These are phyloP conservation scores for Pistacia vera DNA, from an alignment of 345 rosid genomes.

Conservation along the genomic window DNA sequence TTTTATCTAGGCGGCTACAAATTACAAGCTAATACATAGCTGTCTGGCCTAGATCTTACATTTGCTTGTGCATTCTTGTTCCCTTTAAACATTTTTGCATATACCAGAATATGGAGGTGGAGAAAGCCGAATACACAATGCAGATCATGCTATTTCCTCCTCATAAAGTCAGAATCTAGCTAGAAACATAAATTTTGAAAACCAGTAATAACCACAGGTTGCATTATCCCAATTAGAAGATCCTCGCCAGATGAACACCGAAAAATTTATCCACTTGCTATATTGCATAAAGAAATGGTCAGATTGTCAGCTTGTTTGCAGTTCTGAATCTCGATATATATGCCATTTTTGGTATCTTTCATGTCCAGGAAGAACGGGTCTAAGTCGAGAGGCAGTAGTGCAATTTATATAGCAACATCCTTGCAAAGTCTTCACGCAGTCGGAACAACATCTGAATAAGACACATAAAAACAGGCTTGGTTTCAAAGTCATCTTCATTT, in stretches of 20 bases:
- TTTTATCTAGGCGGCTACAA: no score
- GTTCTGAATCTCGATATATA: constrained; percentile 52
- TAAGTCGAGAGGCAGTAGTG: constrained; percentile 66
- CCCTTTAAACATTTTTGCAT: no score
- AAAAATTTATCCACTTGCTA: constrained; percentile 19
- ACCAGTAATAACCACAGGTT: no score
- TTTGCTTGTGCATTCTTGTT: no score
- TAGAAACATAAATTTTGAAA: no score
- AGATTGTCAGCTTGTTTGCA: constrained; percentile 29
- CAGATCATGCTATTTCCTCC: no score
- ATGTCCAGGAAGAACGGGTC: constrained; percentile 76
- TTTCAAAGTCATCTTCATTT: neutral
- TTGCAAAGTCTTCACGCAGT: constrained; percentile 52
- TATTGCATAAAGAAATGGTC: neutral
- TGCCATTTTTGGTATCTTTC: constrained; percentile 92
- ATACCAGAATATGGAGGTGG: no score
- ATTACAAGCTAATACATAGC: no score
- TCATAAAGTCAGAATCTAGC: no score
- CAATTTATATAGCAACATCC: constrained; percentile 83
- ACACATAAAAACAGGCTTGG: neutral
- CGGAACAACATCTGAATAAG: constrained; percentile 64
- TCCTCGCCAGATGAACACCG: neutral
- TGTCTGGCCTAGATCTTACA: no score
- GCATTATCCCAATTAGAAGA: neutral
- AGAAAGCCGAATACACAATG: no score